These are phyloP conservation scores for Naganishia cerealis DNA, from an alignment of 1,284 basidiomycete species.

Conservation along the genomic window DNA sequence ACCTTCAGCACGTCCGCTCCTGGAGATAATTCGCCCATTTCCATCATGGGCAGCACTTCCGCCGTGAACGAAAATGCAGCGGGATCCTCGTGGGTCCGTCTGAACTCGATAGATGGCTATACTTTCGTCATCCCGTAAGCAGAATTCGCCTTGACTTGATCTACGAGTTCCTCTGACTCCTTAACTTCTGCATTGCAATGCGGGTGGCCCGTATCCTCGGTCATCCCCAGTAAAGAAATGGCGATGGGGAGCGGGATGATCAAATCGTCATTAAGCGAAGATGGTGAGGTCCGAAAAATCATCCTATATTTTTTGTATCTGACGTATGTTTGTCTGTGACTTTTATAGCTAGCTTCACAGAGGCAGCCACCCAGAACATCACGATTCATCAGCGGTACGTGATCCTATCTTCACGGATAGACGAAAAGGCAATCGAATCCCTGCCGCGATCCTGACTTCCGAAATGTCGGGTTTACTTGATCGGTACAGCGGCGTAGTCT, in stretches of 20 bases:
- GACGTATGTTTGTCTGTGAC: not conserved
- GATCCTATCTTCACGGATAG: not conserved
- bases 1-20: not conserved
- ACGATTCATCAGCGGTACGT: constrained; percentile 21
- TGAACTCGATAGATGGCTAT: constrained; percentile 52
- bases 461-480: not conserved
- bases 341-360: constrained; percentile 24
- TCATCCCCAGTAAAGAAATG: constrained; percentile 35
- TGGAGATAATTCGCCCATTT: not conserved
- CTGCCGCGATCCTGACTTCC: no score
- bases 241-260: constrained; percentile 52
- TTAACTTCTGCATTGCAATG: not conserved
- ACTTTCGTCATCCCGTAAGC: constrained; percentile 49
- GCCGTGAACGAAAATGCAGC: not conserved
- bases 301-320: not conserved
- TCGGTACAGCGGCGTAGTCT: constrained; percentile 53
- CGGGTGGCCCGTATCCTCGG: not conserved
- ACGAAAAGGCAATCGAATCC: no score
- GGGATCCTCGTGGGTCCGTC: constrained; percentile 39
- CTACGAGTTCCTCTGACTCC: not conserved
- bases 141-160: not conserved
- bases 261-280: constrained; percentile 52
- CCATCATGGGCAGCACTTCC: not conserved
- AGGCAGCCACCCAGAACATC: constrained; percentile 29
- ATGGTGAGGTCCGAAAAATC: constrained; percentile 41